Base-by-base conservation (phyloP, 1,284 basidiomycete species). In the Cryptococcus sp. region DNA sequence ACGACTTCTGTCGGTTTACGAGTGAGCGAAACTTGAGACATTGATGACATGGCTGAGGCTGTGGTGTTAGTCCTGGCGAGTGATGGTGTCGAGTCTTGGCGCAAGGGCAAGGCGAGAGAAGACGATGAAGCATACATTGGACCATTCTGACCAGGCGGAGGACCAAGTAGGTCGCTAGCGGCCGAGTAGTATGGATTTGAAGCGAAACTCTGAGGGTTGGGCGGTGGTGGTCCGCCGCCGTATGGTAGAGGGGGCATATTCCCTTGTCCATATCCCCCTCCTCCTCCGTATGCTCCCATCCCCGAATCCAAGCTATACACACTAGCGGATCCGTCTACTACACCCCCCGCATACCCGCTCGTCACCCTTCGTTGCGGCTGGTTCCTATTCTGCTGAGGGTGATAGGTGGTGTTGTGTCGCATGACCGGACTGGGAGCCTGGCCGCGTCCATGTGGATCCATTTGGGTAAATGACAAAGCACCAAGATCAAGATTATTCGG, bases 91-190 rank as follows among this genome's bases (percentile, higher is more conserved):
- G 64, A 56, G 44, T 62, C 61, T 49, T 72, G 68, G 19, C 65
- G 62, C 4, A 60, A 57, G 7, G 63, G 57, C 16, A 53, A 46
- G 14, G 41, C 37, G 21, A 41, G 47, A 36, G 51, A 53, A 13
- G 60, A 57, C 11, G 58, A 52, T 18, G 54, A 51, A 14, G 72
- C 67, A 31, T 69, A 55, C 13, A 36, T 61, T 14, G 74, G 66
- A 44, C 68, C 67, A 23, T 19, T 19, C 16, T 16, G 36, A 16
- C 36, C 36, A 21, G 75, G 75, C 2, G 76, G 75, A 22, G 70
- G 60, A 40, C 89, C 88, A 7, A 92, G 78, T 19, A 91, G 85
- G 66, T 87, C 83, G 28, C 86, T 88, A 2, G 89, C 89, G 7
- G 77, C 76, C 1, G 73, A 70, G 55, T 77, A 76, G 57, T 76